Base-by-base conservation (phyloP, 768 basidiomycete species). In the Jaapia argillacea region DNA sequence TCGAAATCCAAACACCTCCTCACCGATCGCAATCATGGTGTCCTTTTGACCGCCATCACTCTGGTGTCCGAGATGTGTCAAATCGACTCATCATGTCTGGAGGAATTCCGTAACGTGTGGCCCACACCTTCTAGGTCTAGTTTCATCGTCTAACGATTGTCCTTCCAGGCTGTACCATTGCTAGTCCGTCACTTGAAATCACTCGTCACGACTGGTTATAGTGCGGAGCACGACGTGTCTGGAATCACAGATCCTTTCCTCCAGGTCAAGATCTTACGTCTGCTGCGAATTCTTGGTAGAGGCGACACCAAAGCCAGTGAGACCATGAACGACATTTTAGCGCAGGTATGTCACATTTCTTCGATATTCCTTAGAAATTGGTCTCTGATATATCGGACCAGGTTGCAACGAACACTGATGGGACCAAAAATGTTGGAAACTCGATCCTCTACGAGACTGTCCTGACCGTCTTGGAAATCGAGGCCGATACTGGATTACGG, bases 391-490 rank as follows among this genome's bases (percentile, higher is more conserved):
- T n/a, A n/a, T n/a, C n/a, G n/a, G n/a, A 7, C 16, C 55, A 92
- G 86, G 93, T 99, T 25, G 96, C 96, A n/a, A 98, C 96, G 2
- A 99, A 98, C 60, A 99, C 96, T 0, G 96, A 99, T 54, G 85
- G 86, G 4, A 80, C 86, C 4, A 99, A 99, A 66, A 99, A 98
- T 55, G 96, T 98, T 51, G 96, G 96, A 42, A 98, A 97, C 61
- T 83, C 94, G 3, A 97, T 99, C 49, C 64, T 99, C 24, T 99
- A 99, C 60, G 96, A 99, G 66, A 94, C 94, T 0, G 94, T 97
- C 4, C 71, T 98, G 49, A 91, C 93, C 1, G 84, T 99, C 14
- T 71, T 99, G 38, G 94, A 99, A 51, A 98, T 98, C 48, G 92
- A 99, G 55, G 93, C 96, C 7, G 96, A 99, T 58, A 85, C 79